Evolutionary conservation across 2,329 filamentous ascomycete species (phyloP).

Genomic region (Colletotrichum godetiae): DNA sequence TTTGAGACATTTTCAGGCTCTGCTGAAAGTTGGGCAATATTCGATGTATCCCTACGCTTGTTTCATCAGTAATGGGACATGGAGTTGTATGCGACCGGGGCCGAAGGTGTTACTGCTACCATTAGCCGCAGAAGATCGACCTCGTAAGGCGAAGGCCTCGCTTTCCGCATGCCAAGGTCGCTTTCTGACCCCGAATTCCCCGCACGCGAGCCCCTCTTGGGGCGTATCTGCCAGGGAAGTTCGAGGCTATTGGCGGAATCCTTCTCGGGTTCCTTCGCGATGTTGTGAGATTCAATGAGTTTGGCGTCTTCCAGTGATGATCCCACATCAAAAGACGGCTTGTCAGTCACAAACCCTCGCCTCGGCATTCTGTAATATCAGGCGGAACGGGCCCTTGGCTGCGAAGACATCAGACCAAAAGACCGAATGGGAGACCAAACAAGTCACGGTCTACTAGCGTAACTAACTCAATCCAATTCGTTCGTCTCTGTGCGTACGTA

Average conservation of each 20-base stretch:
- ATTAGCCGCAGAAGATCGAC: background rate
- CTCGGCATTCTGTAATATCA: background rate
- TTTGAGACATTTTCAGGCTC: background rate
- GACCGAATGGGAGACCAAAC: background rate
- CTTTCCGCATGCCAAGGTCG: slow-evolving; percentile 9
- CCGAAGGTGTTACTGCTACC: background rate
- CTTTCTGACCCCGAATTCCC: slow-evolving; percentile 24
- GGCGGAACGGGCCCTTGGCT: no score
- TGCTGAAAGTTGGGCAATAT: background rate
- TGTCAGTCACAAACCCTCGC: slow-evolving; percentile 5
- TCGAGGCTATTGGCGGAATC: background rate
- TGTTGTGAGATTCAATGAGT: background rate
- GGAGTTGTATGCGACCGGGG: slow-evolving; percentile 1
- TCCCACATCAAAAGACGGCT: background rate
- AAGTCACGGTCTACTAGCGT: background rate
- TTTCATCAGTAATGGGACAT: background rate
- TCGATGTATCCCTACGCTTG: background rate
- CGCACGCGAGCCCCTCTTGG: slow-evolving; percentile 11
- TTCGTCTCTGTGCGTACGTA: background rate
- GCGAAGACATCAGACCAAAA: background rate
- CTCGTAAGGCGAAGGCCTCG: background rate
- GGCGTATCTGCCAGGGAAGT: background rate
- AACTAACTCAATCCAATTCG: background rate
- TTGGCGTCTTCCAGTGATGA: background rate
- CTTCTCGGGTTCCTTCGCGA: background rate